Evolutionary conservation across 2,329 filamentous ascomycete species (phyloP).

Genomic region (Exophiala alcalophila): DNA sequence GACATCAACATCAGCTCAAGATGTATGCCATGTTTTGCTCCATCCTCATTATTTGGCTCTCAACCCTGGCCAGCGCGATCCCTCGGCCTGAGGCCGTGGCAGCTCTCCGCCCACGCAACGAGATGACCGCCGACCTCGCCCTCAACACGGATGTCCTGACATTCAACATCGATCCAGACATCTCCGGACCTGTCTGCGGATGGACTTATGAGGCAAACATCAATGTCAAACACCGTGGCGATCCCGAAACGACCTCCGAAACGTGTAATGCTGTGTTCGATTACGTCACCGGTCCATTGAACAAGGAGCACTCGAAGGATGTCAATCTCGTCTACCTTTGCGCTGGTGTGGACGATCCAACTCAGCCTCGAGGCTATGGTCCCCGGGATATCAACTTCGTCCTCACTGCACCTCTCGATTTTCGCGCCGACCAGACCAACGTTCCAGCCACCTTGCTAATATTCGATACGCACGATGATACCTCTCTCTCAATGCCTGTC

Average conservation of each 20-base stretch:
- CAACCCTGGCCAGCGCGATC: background rate
- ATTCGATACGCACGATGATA: background rate
- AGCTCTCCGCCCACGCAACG: background rate
- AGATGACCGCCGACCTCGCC: background rate
- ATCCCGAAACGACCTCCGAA: background rate
- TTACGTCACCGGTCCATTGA: slow-evolving; percentile 1
- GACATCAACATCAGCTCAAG: no score
- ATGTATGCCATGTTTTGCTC: no score
- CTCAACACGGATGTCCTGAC: background rate
- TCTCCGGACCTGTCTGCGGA: background rate
- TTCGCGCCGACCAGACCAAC: background rate
- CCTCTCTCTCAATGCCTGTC: background rate
- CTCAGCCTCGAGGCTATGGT: background rate
- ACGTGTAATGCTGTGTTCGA: slow-evolving; percentile 1
- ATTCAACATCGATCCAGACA: background rate
- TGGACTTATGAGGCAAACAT: slow-evolving; percentile 4
- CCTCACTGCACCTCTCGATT: background rate
- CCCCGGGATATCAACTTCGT: slow-evolving; percentile 1
- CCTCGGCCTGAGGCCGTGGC: background rate
- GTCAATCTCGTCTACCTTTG: slow-evolving; percentile 4
- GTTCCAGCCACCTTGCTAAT: background rate
- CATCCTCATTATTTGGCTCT: background rate
- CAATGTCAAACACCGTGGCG: slow-evolving; percentile 5
- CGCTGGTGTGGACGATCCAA: background rate
- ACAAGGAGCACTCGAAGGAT: slow-evolving; percentile 3